Evolutionary conservation across 306 rosid species (phyloP), one percentile per base, ranked within the genome.

Genomic region (Purshia tridentata): DNA sequence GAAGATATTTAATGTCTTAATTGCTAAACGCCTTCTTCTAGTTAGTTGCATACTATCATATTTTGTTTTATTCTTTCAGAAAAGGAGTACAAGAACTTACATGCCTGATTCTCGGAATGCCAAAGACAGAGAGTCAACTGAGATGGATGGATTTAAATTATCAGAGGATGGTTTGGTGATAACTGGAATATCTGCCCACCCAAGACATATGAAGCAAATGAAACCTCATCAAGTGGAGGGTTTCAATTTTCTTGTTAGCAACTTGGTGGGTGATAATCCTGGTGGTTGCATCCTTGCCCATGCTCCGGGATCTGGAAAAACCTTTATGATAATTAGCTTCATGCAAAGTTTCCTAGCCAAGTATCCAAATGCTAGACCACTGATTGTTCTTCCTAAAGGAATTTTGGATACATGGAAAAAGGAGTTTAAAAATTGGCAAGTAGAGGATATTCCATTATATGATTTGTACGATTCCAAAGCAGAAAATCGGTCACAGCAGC

Each of bases 261-360:
- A 94, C 81, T 86, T 94, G 65, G 93, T 73, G 18, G 85, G 87
- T 51, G 97, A 91, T 54, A 58, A 85, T 78, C 99, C 97, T 14
- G 96, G 97, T 22, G 99, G 99, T 45, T 91, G 97, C 81, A 94
- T 94, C 76, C 81, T 94, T 83, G 99, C 97, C 41, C 96, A 94
- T 71, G 99, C 97, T 68, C 99, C 97, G 7, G 99, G 97, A 40
- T 94, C 99, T 56, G 99, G 99, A 37, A 94, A 94, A 66, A 94
- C 97, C 4, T 94, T 94, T 65, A 94, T 94, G 99, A 91, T 94
- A 23, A 94, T 94, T 73, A 94, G 99, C 83, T 94, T 94, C 82
- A 82, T 94, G 88, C 99, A 91, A 74, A 94, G 99, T 78, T 94
- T 94, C 77, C 81, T 94, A 8, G 99, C 93, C 1, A 91, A 87